Base-by-base conservation (phyloP, 495 filamentous ascomycete genomes). In the Penicillium argentinense region DNA sequence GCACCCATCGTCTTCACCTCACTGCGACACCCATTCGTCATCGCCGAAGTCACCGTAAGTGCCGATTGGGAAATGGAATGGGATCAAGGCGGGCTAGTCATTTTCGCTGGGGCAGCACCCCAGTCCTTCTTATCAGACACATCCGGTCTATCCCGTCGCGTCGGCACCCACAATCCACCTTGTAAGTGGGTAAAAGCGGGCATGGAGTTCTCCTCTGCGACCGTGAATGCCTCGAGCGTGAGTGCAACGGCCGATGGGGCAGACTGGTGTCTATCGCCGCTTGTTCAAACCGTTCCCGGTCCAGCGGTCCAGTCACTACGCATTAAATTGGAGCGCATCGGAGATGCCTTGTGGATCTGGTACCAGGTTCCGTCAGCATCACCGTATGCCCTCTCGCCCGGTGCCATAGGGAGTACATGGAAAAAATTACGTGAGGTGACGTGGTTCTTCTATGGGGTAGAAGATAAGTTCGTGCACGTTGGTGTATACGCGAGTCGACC, bases 41-140 rank as follows among this genome's bases (percentile, higher is more conserved):
- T 78, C 9, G 78, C 78, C 27, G 77, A 80, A 50, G 78, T 82
- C n/a, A 82, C 78, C 40, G 75, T 81, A 33, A 75, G 64, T 43
- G 78, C 77, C 9, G 74, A 81, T 58, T 79, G 76, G 76, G 76
- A 79, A 53, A 71, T 78, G 57, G 77, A 80, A 70, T 81, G 76
- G 75, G 78, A 82, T 46, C 78, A 91, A 64, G 72, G 69, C 28
- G 88, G 86, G 9, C 84, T 95, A 56, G 86, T 88, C 48, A 82
- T 89, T 45, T 89, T 89, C 47, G 82, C 86, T 33, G 87, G 87
- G 43, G 83, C 83, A 12, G 74, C 87, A 18, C 77, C 89, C 0
- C 63, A 68, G 46, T 62, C 72, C 1, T 52, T 62, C 25, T 60
- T 63, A 1, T 57, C 65, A 1, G 62, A 62, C 7, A 29, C 48